Base-by-base conservation (phyloP, 306 rosid species). In the Acacia acuminata region DNA sequence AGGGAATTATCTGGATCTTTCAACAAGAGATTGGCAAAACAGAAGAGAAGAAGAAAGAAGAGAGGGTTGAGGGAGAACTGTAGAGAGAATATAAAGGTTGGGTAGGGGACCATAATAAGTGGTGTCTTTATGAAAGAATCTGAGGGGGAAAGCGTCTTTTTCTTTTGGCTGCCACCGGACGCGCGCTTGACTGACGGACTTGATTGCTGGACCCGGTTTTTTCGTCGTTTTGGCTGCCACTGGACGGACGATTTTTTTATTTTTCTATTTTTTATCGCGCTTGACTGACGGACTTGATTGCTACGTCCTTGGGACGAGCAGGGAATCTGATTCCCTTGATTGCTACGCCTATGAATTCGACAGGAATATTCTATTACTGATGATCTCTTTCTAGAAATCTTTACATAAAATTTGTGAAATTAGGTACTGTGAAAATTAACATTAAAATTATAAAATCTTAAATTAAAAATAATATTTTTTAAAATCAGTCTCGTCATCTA, bases 171-270 rank as follows among this genome's bases (percentile, higher is more conserved):
- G 38, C 48, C 76, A 60, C 76, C 11, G 38, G 72, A 70, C 79
- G 64, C 81, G 84, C 71, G 56, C 90, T 76, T 86, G 76, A 86
- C 79, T 79, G 76, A 24, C 71, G 64, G 51, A 40, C 34, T 45
- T 77, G 24, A 80, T 76, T 50, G 34, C 8, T 12, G n/a, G n/a
- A n/a, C n/a, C n/a, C n/a, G n/a, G n/a, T n/a, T n/a, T n/a, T n/a
- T n/a, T n/a, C n/a, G n/a, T n/a, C n/a, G n/a, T 17, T 14, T 1
- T 16, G 56, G 73, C 44, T 81, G 38, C 48, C 76, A 60, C 76
- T 8, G 38, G 72, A 70, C 79, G 64, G n/a, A n/a, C n/a, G n/a
- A n/a, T n/a, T n/a, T n/a, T n/a, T n/a, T n/a, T n/a, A n/a, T n/a
- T n/a, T n/a, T n/a, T n/a, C n/a, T n/a, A n/a, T n/a, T n/a, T n/a